phyloP scores from a whole-genome alignment of 441 rosid species.

The Eutrema salsugineum region DNA sequence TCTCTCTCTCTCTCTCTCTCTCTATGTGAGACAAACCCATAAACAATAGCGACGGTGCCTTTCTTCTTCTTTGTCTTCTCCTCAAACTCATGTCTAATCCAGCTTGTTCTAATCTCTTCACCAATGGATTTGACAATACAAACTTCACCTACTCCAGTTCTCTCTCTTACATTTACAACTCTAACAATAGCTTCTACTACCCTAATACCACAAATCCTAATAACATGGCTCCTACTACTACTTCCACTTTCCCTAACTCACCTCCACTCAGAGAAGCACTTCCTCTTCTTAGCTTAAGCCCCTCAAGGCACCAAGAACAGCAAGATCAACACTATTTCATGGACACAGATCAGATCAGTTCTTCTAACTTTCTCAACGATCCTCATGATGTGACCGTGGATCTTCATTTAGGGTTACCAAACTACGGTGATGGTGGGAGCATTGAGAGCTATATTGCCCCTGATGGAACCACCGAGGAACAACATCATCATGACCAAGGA shows the following conservation, averaged over 20 bases:
- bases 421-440: slow-evolving; percentile 30
- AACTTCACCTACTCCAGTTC: slow-evolving; percentile 40
- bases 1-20: background rate
- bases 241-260: slow-evolving; percentile 34
- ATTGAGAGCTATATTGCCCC: slow-evolving; percentile 30
- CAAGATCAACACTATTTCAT: slow-evolving; percentile 27
- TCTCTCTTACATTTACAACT: slow-evolving; percentile 33
- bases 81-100: slow-evolving; percentile 71
- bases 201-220: slow-evolving; percentile 25
- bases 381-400: slow-evolving; percentile 67
- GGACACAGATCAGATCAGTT: slow-evolving; percentile 22
- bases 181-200: slow-evolving; percentile 30
- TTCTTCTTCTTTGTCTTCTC: slow-evolving; percentile 22
- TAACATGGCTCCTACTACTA: slow-evolving; percentile 1
- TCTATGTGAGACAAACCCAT: slow-evolving; percentile 1
- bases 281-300: slow-evolving; percentile 73
- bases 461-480: slow-evolving; percentile 12
- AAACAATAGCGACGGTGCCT: slow-evolving; percentile 12
- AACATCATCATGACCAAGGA: slow-evolving; percentile 31
- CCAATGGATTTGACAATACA: slow-evolving; percentile 43
- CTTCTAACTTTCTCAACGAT: slow-evolving; percentile 25
- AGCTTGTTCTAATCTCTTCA: slow-evolving; percentile 40
- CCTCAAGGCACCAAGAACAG: slow-evolving; percentile 36
- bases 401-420: slow-evolving; percentile 87
- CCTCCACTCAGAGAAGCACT: slow-evolving; percentile 90